Conservation (phyloP, 441 rosid species). For the Brassica hybrid region DNA sequence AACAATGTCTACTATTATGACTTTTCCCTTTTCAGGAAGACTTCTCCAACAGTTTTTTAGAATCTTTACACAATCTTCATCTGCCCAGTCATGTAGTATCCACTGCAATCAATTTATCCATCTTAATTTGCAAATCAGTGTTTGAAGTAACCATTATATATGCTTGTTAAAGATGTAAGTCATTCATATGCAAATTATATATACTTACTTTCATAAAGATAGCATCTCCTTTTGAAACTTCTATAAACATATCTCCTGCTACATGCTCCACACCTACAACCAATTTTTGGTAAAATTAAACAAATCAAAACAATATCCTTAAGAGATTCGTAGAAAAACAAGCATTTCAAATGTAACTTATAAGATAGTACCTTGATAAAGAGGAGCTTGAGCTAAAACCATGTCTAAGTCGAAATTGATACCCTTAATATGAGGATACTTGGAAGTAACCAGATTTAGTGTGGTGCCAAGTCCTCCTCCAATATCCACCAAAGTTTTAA, state of each 20-base stretch:
- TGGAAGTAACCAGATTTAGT: neutral
- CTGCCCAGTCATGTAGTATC: constrained; percentile 43
- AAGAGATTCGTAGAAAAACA: neutral
- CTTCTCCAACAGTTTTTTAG: constrained; percentile 46
- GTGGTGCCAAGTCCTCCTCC: constrained; percentile 4
- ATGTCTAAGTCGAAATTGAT: constrained; percentile 8
- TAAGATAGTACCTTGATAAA: neutral
- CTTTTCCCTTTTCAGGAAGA: constrained; percentile 42
- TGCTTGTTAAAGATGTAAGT: neutral
- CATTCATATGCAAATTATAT: neutral
- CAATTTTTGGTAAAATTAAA: neutral
- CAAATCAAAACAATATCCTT: neutral
- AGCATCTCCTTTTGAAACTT: constrained; percentile 4
- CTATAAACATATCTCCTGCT: constrained; percentile 40
- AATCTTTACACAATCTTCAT: constrained; percentile 17
- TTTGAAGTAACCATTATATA: neutral
- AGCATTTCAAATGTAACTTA: neutral
- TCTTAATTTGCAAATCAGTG: neutral
- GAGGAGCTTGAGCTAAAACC: constrained; percentile 12
- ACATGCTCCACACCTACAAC: constrained; percentile 36
- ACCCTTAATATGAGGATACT: neutral
- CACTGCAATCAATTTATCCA: constrained; percentile 30
- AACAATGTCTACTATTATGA: constrained; percentile 45
- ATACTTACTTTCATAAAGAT: constrained; percentile 46
- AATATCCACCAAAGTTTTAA: neutral